Conservation (phyloP, 2,329 filamentous ascomycete species). For the Phyllosticta paracitricarpa region DNA sequence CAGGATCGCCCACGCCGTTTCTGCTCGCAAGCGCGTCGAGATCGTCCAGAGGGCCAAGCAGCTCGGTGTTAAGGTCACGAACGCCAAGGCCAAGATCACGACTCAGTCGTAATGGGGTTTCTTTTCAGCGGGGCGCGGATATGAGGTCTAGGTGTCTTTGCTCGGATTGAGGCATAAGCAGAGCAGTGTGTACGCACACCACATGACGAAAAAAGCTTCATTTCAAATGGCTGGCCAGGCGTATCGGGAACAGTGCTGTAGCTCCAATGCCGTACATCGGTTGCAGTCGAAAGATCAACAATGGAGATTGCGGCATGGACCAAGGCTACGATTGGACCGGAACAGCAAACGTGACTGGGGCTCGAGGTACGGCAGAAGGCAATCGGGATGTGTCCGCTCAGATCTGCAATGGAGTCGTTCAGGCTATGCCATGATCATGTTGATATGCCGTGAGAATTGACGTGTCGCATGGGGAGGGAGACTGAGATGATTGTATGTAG, state of each 20-base stretch:
- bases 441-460: neutral
- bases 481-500: neutral
- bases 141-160: slow-evolving; percentile 12
- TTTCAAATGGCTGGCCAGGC: slow-evolving; percentile 7
- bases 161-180: slow-evolving; percentile 9
- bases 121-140: slow-evolving; percentile 12
- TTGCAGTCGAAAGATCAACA: neutral
- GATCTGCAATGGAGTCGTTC: neutral
- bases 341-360: neutral
- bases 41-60: slow-evolving; percentile 97
- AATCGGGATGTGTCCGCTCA: neutral
- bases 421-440: neutral
- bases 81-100: slow-evolving; percentile 97
- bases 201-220: slow-evolving; percentile 11
- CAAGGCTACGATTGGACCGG: neutral
- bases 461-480: neutral
- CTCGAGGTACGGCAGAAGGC: neutral
- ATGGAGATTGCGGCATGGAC: neutral
- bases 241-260: slow-evolving; percentile 2
- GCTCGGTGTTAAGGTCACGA: slow-evolving; percentile 98
- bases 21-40: slow-evolving; percentile 95
- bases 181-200: slow-evolving; percentile 10
- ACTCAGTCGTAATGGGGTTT: slow-evolving; percentile 59
- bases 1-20: slow-evolving; percentile 97
- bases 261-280: neutral